A percentile compares a stretch with the other conserved stretches of the same genome.
Evolutionary conservation across 192 early-diverging fungal genomes (phyloP).

Genomic region (Gonapodya prolifera): DNA sequence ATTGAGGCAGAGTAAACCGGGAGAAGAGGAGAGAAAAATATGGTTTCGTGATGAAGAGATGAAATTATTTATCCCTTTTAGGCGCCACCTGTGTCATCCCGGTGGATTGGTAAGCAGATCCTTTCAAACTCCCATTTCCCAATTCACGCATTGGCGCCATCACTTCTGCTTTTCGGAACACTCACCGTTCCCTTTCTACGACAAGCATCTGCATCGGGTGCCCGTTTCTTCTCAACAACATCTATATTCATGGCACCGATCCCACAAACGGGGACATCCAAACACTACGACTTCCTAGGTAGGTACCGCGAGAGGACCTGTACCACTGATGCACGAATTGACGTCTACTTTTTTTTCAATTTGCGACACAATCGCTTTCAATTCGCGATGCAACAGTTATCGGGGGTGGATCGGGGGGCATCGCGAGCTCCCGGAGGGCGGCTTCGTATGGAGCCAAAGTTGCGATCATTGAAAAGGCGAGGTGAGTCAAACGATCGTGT

Average conservation of each 20-base stretch:
- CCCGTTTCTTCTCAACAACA: neutral
- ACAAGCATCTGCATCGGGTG: no score
- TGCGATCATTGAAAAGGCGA: conserved; percentile 63
- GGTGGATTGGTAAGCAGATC: no score
- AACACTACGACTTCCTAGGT: neutral
- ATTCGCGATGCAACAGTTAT: neutral
- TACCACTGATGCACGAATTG: no score
- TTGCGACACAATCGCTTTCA: neutral
- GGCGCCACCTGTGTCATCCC: no score
- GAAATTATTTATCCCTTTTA: neutral
- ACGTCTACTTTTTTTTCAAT: no score
- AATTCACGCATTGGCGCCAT: neutral
- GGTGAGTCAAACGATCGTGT: conserved; percentile 11
- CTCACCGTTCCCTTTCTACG: neutral
- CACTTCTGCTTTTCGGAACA: no score
- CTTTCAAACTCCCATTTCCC: neutral
- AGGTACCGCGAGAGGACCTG: no score
- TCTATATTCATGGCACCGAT: neutral
- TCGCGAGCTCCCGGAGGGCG: conserved; percentile 87
- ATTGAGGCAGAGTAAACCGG: no score
- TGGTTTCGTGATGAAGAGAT: neutral
- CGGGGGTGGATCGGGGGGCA: conserved; percentile 33
- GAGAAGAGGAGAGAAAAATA: no score
- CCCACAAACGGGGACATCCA: neutral
- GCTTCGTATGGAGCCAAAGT: conserved; percentile 84